A percentile compares a stretch with the other conserved stretches of the same genome.
Conservation (phyloP, 108 stramenopile genomes). For the Pinguiococcus pyrenoidosus region DNA sequence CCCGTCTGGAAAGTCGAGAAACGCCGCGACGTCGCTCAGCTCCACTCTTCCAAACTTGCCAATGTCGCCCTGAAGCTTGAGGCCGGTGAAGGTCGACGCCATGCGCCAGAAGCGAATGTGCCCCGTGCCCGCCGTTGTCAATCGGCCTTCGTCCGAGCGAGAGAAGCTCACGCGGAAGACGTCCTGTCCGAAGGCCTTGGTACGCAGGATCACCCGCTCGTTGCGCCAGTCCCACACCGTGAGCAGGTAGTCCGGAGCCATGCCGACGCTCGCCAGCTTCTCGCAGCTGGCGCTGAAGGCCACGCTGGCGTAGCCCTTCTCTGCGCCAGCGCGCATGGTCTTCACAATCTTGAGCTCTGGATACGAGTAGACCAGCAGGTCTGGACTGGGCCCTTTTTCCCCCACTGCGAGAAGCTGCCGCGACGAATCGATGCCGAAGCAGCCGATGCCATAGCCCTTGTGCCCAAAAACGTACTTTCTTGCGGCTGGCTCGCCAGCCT, state of each 20-base stretch:
- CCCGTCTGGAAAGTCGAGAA: conserved; percentile 46
- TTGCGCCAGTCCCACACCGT: conserved; percentile 49
- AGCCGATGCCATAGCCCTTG: conserved; percentile 17
- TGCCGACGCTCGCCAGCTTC: conserved; percentile 41
- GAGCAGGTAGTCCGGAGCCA: conserved; percentile 44
- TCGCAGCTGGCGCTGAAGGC: conserved; percentile 28
- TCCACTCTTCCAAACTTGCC: conserved; percentile 43
- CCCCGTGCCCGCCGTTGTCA: conserved; percentile 46
- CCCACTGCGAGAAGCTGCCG: conserved; percentile 28
- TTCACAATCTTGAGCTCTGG: conserved; percentile 19
- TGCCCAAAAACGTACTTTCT: no score
- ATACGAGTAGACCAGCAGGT: conserved; percentile 14
- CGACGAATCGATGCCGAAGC: conserved; percentile 17
- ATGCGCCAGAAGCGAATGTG: conserved; percentile 63
- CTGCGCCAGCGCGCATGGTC: neutral
- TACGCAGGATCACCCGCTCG: conserved; percentile 33
- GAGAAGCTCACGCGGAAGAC: conserved; percentile 36
- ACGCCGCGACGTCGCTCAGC: conserved; percentile 40
- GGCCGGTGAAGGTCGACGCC: conserved; percentile 50
- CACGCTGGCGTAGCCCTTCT: conserved; percentile 10
- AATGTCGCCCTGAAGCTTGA: conserved; percentile 49
- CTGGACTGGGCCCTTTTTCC: conserved; percentile 18
- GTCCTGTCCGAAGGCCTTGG: conserved; percentile 53
- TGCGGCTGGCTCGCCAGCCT: no score
- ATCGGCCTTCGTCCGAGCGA: conserved; percentile 27